Conservation (phyloP, 2,329 filamentous ascomycete genomes). For the Pestalotiopsis fici region DNA sequence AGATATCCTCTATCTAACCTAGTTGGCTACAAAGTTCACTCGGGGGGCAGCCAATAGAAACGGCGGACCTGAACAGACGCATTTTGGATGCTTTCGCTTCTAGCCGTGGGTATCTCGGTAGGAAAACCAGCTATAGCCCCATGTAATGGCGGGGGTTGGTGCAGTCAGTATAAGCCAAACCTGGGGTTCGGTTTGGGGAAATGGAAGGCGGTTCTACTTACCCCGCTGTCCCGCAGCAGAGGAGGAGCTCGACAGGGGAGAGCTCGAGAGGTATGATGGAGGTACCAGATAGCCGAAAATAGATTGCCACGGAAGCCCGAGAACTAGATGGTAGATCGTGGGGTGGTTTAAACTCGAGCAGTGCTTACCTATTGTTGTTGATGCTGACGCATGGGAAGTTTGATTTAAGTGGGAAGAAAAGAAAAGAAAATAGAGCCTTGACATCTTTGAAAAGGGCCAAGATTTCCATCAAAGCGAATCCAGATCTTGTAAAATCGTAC, state of each 20-base stretch:
- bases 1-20: too few relatives aligned
- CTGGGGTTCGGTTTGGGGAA: neutral
- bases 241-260: neutral
- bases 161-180: neutral
- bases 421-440: neutral
- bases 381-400: neutral
- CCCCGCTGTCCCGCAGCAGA: neutral
- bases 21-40: too few relatives aligned
- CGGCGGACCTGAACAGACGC: neutral
- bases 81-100: neutral
- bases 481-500: neutral
- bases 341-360: neutral
- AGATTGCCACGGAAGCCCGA: neutral
- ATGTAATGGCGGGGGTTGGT: neutral
- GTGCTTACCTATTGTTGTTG: neutral
- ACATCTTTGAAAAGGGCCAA: neutral
- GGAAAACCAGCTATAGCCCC: neutral
- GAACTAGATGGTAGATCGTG: neutral
- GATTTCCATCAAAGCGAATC: neutral
- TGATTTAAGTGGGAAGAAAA: neutral
- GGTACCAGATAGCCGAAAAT: neutral
- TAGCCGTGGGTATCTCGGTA: slow-evolving; percentile 8
- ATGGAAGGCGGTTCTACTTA: neutral
- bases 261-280: neutral
- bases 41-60: neutral